phyloP scores from a whole-genome alignment of 2,329 filamentous ascomycete genomes.

The Penicillium sp. region DNA sequence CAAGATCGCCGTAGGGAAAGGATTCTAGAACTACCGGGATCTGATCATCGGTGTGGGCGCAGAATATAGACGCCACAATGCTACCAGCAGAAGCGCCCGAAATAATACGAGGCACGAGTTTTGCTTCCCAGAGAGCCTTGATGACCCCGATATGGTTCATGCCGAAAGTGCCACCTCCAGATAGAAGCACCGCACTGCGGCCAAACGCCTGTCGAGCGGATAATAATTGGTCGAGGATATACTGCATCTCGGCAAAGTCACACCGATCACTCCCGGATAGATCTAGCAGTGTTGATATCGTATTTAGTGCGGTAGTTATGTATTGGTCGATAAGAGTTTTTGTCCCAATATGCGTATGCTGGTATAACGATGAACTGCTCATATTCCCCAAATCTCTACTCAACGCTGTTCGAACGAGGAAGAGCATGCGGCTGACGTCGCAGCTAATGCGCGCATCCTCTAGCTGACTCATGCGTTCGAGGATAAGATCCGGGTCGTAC shows the following conservation, averaged over 20 bases:
- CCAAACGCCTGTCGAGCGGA: constrained; percentile 75
- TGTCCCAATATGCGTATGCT: constrained; percentile 78
- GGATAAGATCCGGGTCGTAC: constrained; percentile 68
- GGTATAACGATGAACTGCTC: constrained; percentile 77
- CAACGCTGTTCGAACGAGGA: constrained; percentile 73
- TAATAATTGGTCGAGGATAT: constrained; percentile 65
- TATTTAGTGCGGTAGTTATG: constrained; percentile 71
- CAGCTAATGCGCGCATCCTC: constrained; percentile 68
- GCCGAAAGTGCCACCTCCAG: constrained; percentile 82
- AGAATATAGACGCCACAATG: constrained; percentile 78
- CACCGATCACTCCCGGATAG: constrained; percentile 49
- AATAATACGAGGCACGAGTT: constrained; percentile 77
- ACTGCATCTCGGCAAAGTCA: constrained; percentile 55
- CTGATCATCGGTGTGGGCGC: constrained; percentile 72
- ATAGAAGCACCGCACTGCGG: constrained; percentile 76
- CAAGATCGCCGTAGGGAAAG: constrained; percentile 75
- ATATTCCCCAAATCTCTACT: constrained; percentile 81
- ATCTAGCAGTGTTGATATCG: constrained; percentile 68
- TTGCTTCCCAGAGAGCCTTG: constrained; percentile 71
- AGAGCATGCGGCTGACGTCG: constrained; percentile 73
- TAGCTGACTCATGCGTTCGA: constrained; percentile 66
- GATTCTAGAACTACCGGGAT: constrained; percentile 64
- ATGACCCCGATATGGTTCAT: constrained; percentile 90
- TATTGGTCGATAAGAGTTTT: constrained; percentile 85
- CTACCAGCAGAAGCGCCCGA: constrained; percentile 84